Evolutionary conservation across 768 basidiomycete genomes (phyloP).

Genomic region (Glaciozyma martinii): DNA sequence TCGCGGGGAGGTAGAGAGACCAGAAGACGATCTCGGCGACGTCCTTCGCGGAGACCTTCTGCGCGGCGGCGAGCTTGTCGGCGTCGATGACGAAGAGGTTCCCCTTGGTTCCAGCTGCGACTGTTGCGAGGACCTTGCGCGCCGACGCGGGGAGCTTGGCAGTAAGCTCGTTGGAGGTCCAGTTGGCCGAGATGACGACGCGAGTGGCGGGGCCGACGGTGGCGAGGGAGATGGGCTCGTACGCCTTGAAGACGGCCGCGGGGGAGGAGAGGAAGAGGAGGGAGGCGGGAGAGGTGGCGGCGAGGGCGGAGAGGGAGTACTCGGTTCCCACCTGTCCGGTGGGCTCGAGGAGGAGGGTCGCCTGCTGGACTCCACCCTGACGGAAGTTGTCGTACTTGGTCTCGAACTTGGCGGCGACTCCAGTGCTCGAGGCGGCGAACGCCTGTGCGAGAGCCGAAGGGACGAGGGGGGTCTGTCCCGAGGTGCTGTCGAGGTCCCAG

Average conservation of each 20-base stretch:
- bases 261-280: slow-evolving; percentile 71
- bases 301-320: slow-evolving; percentile 20
- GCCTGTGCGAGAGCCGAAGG: slow-evolving; percentile 44
- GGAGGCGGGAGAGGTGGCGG: slow-evolving; percentile 46
- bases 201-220: slow-evolving; percentile 59
- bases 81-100: slow-evolving; percentile 52
- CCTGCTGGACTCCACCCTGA: slow-evolving; percentile 60
- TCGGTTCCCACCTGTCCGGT: slow-evolving; percentile 43
- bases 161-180: slow-evolving; percentile 64
- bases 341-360: slow-evolving; percentile 54
- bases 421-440: slow-evolving; percentile 46
- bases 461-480: slow-evolving; percentile 28
- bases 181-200: slow-evolving; percentile 64
- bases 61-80: slow-evolving; percentile 32
- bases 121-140: slow-evolving; percentile 42
- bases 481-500: slow-evolving; percentile 32
- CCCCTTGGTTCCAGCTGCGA: slow-evolving; percentile 48
- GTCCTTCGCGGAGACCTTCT: slow-evolving; percentile 42
- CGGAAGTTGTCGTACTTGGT: slow-evolving; percentile 68
- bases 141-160: slow-evolving; percentile 53
- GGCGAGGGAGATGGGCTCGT: slow-evolving; percentile 57
- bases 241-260: slow-evolving; percentile 59
- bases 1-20: slow-evolving; percentile 51
- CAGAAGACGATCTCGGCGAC: slow-evolving; percentile 71
- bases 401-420: slow-evolving; percentile 54